These are phyloP conservation scores for Leccinum pseudoinsigne DNA, from an alignment of 1,284 basidiomycete genomes.

Conservation along the genomic window DNA sequence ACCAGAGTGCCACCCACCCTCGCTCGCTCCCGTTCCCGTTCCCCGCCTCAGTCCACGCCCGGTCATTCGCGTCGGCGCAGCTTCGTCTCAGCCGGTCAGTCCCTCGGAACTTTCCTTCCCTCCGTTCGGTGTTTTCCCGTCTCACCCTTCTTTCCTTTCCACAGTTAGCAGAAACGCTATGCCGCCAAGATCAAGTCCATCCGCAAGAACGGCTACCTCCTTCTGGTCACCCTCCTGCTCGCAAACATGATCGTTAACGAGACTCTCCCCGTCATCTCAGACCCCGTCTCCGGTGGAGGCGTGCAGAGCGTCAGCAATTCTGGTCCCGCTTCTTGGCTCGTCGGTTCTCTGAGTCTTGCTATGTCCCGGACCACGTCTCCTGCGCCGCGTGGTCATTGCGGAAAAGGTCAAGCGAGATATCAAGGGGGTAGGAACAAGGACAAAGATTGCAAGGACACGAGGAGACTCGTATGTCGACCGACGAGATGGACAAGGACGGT, in stretches of 20 bases:
- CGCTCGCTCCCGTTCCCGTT: too few relatives aligned
- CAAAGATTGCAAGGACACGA: too few relatives aligned
- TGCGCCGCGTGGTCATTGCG: constrained; percentile 30
- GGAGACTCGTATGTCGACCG: too few relatives aligned
- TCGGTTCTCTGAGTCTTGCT: constrained; percentile 18
- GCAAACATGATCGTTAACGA: constrained; percentile 93
- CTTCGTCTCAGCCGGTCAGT: too few relatives aligned
- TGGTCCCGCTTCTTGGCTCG: constrained; percentile 5
- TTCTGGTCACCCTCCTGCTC: constrained; percentile 81
- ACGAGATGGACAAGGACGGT: too few relatives aligned
- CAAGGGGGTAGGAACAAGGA: too few relatives aligned
- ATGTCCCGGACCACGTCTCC: constrained; percentile 38
- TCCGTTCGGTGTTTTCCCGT: not conserved
- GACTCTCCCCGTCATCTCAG: constrained; percentile 88
- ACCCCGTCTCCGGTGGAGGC: constrained; percentile 86
- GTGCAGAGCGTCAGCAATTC: constrained; percentile 49
- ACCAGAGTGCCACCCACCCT: too few relatives aligned
- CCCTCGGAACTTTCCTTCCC: too few relatives aligned
- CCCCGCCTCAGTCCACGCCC: too few relatives aligned
- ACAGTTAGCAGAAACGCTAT: constrained; percentile 74
- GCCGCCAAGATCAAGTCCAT: constrained; percentile 88
- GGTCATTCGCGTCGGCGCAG: too few relatives aligned
- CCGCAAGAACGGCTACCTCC: constrained; percentile 81
- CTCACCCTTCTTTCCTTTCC: not conserved
- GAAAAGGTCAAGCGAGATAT: too few relatives aligned